Percentiles rank a stretch among this genome's conserved stretches.
Evolutionary conservation across 179 eudicot species (phyloP).

Genomic region (Kewa caespitosa): DNA sequence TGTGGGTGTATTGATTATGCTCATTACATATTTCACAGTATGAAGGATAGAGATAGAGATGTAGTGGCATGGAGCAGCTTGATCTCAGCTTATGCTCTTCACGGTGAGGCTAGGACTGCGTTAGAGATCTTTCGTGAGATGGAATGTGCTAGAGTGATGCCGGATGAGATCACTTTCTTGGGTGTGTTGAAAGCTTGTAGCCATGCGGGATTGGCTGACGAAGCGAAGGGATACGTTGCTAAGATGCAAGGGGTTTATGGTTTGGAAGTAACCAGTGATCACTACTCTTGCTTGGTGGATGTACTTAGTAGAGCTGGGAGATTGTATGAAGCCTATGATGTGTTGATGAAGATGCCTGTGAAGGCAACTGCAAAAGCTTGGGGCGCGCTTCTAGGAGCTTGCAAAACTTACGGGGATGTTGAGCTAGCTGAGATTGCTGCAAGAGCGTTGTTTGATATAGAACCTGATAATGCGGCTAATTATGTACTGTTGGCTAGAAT

Average conservation of each 20-base stretch:
- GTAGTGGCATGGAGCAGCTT: slow-evolving; percentile 79
- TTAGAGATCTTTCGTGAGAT: slow-evolving; percentile 49
- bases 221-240: slow-evolving; percentile 47
- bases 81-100: slow-evolving; percentile 64
- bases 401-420: slow-evolving; percentile 65
- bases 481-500: slow-evolving; percentile 57
- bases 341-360: slow-evolving; percentile 48
- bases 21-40: slow-evolving; percentile 34
- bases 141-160: slow-evolving; percentile 52
- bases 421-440: slow-evolving; percentile 65
- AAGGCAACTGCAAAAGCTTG: slow-evolving; percentile 70
- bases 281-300: slow-evolving; percentile 72
- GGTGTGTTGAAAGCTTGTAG: slow-evolving; percentile 71
- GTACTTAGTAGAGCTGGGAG: slow-evolving; percentile 63
- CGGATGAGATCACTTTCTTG: slow-evolving; percentile 65
- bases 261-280: slow-evolving; percentile 56
- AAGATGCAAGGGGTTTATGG: slow-evolving; percentile 43
- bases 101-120: slow-evolving; percentile 55
- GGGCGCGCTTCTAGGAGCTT: slow-evolving; percentile 76
- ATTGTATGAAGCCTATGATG: slow-evolving; percentile 56
- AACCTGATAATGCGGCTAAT: slow-evolving; percentile 70
- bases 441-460: slow-evolving; percentile 57
- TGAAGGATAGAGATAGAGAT: slow-evolving; percentile 63
- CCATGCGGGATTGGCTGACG: slow-evolving; percentile 65
- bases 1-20: slow-evolving; percentile 52